These are phyloP conservation scores for Wickerhamomyces bisporus DNA, from an alignment of 805 yeast species.

Conservation along the genomic window DNA sequence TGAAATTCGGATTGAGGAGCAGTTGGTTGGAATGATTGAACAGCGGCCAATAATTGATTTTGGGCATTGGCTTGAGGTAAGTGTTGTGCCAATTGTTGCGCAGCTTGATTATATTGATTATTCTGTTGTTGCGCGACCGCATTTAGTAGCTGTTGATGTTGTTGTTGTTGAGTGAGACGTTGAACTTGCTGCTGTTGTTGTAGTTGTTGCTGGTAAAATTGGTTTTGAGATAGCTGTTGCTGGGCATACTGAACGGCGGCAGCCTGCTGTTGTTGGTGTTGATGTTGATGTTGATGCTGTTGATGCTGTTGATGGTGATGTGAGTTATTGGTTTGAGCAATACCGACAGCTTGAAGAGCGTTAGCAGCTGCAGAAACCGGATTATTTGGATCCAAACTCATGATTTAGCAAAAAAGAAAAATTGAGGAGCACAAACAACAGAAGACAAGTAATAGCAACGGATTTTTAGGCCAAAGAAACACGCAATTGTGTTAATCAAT, in stretches of 20 bases:
- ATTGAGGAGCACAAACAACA: no score
- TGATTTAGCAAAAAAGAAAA: background rate
- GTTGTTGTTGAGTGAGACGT: constrained; percentile 12
- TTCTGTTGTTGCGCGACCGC: constrained; percentile 11
- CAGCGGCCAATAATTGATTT: constrained; percentile 1
- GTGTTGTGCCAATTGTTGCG: constrained; percentile 16
- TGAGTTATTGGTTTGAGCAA: constrained; percentile 13
- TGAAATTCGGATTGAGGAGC: constrained; percentile 20
- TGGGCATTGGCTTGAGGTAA: constrained; percentile 15
- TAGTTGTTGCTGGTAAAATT: constrained; percentile 17
- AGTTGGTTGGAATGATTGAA: constrained; percentile 17
- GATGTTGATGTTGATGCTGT: constrained; percentile 15
- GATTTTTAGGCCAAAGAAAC: no score
- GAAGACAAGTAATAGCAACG: no score
- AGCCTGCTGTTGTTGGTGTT: constrained; percentile 13
- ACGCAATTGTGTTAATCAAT: no score
- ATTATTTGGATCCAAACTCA: constrained; percentile 15
- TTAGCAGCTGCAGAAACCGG: constrained; percentile 19
- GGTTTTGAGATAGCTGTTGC: constrained; percentile 14
- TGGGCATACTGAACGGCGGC: constrained; percentile 13
- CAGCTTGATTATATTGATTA: background rate
- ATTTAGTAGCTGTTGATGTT: constrained; percentile 13
- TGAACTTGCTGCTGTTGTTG: constrained; percentile 17
- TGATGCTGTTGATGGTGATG: constrained; percentile 21
- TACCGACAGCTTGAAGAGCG: constrained; percentile 21